Evolutionary conservation across 805 yeast species (phyloP), one percentile per base, ranked within the genome.

Genomic region (Lipomyces kockii): DNA sequence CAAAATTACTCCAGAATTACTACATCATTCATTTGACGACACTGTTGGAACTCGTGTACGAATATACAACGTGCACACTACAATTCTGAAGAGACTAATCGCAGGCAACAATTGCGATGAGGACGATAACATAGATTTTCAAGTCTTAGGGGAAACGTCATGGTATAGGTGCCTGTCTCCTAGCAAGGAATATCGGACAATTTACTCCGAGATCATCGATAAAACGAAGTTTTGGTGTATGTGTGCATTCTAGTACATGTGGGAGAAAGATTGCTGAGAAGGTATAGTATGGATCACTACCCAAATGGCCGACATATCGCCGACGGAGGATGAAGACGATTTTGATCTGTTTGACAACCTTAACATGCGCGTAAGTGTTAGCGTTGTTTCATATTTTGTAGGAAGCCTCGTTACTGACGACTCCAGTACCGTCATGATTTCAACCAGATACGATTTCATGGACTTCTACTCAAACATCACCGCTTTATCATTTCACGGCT

Each of bases 221-320:
- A 69, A 69, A 46, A 37, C 65, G 20, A 57, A 20, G 35, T 58
- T 69, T 20, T 69, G 72, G 72, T 27, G 72, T 69, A 63, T 14
- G 70, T 27, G 20, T n/a, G 17, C 34, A 20, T 22, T 11, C 20
- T 39, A 8, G 32, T 43, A n/a, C 22, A 17, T 55, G 51, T 12
- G 37, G 49, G 49, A 37, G n/a, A 43, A 3, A n/a, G 17, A 2
- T 63, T 12, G 5, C 17, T 20, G 27, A 29, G 14, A 22, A 32
- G 7, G 11, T 29, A 11, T 43, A 65, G 69, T 29, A n/a, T 68
- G 71, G 71, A 63, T 68, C 12, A 53, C 57, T 3, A 12, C 25
- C 11, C 65, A 66, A 22, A 58, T 63, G 52, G 22, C 60, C 12
- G 62, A 54, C 27, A 17, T 64, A 11, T 34, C 61, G 12, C 14